Evolutionary conservation across 2,329 filamentous ascomycete species (phyloP).

Genomic region (Magnaporthales sp.): DNA sequence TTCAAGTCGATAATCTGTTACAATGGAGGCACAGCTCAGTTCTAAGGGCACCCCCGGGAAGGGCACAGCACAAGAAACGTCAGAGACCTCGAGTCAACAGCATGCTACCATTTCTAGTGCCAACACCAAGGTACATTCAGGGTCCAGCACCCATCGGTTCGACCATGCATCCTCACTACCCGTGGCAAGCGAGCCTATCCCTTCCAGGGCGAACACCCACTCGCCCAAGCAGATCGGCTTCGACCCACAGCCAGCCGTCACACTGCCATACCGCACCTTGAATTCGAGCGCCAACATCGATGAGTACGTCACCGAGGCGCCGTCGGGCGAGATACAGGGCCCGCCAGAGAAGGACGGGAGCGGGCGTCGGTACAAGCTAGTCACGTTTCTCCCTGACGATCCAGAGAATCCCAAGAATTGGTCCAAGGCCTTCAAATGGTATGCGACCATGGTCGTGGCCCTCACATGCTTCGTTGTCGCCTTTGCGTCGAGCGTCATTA

Average conservation of each 20-base stretch:
- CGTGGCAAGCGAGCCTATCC: background rate
- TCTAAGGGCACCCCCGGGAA: background rate
- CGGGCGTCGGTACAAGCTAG: constrained; percentile 38
- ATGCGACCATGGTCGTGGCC: constrained; percentile 77
- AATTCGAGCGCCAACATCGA: constrained; percentile 41
- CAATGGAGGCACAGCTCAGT: background rate
- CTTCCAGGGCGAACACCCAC: background rate
- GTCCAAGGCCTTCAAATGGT: constrained; percentile 72
- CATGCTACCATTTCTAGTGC: background rate
- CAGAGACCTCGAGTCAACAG: background rate
- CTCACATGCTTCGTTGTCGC: constrained; percentile 67
- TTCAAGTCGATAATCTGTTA: background rate
- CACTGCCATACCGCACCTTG: constrained; percentile 50
- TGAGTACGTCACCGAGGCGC: constrained; percentile 50
- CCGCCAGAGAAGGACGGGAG: constrained; percentile 10
- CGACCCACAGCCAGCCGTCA: constrained; percentile 22
- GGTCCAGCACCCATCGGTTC: background rate
- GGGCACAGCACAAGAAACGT: background rate
- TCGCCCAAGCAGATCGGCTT: constrained; percentile 15
- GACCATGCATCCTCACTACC: background rate
- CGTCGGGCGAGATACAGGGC: constrained; percentile 41
- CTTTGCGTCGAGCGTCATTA: constrained; percentile 66
- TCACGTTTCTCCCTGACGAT: constrained; percentile 60
- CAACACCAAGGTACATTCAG: background rate
- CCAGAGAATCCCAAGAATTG: constrained; percentile 80